Base-by-base conservation (phyloP, 106 monocot genomes). In the Dendrobium chrysotoxum region DNA sequence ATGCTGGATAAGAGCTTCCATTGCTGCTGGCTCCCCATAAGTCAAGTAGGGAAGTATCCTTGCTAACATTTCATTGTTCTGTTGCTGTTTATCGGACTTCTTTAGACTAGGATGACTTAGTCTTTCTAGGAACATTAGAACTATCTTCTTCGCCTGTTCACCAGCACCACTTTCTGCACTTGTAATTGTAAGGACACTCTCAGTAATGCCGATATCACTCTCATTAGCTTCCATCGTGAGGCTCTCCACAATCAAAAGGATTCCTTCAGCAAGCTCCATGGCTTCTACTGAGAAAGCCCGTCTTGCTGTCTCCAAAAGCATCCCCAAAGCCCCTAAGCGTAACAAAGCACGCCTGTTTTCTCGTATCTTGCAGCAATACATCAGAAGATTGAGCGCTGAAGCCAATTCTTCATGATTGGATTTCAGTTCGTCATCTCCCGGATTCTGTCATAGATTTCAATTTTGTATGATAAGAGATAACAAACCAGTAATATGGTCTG, bases 1-100 rank as follows among this genome's bases (percentile, higher is more conserved):
- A 83, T 95, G 93, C 73, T 91, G 87, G 47, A 95, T 83, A 79
- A 99, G 88, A 44, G 99, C 93, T 82, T 99, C 91, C 95, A 99
- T 99, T 50, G 99, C 99, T 53, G 88, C 92, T n/a, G 99, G 88
- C 86, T 99, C 91, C 38, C 99, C 95, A 72, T 99, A 99, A 23
- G 99, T 99, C 85, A 99, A 84, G 83, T 95, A 95, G 35, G 99
- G 99, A 75, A 99, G 85, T 67, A 99, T 99, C 85, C 99, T 92
- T 23, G 99, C 93, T 15, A 99, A 93, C 99, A 99, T 99, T 82
- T 99, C 99, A 85, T 95, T 85, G 80, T 99, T 95, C 21, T 93
- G 80, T 65, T 93, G 99, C 68, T 95, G 95, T 77, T 98, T 98
- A 77, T 86, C 91, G 68, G 98, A 93, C 75, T 87, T 98, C 79